A percentile compares a stretch with the other conserved stretches of the same genome.
Evolutionary conservation across 2,329 filamentous ascomycete genomes (phyloP).

Genomic region (Phialocephala subalpina): DNA sequence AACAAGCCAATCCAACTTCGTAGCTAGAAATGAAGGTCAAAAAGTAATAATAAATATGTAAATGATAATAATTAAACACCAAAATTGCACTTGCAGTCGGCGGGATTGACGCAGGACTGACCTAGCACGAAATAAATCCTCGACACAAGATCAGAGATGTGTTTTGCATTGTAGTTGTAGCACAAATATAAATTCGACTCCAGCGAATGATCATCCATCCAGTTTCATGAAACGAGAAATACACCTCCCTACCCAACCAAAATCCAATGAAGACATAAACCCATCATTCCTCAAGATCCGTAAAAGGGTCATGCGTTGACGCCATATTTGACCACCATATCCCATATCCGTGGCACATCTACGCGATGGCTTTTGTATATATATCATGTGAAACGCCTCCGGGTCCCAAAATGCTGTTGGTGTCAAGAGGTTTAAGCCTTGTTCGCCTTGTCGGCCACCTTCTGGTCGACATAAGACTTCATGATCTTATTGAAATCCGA

Average conservation of each 20-base stretch:
- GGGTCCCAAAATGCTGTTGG: constrained; percentile 23
- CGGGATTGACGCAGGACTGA: neutral
- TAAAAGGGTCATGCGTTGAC: constrained; percentile 6
- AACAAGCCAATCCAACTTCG: too few relatives aligned
- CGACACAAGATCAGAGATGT: neutral
- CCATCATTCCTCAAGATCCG: constrained; percentile 9
- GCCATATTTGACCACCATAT: constrained; percentile 19
- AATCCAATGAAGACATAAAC: constrained; percentile 12
- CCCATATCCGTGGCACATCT: constrained; percentile 20
- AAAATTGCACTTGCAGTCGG: neutral
- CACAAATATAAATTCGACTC: constrained; percentile 10
- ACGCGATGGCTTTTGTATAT: constrained; percentile 21
- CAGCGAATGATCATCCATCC: constrained; percentile 15
- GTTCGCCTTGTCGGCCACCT: constrained; percentile 21
- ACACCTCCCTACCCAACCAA: constrained; percentile 7
- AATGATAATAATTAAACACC: too few relatives aligned
- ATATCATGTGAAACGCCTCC: constrained; percentile 17
- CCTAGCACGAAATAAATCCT: neutral
- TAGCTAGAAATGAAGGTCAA: too few relatives aligned
- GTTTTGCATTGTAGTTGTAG: constrained; percentile 19
- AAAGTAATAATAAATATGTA: too few relatives aligned
- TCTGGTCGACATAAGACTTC: constrained; percentile 60
- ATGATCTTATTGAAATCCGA: constrained; percentile 86
- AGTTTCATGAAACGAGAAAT: neutral
- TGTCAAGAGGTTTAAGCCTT: constrained; percentile 25